These are phyloP conservation scores for Rhamnella rubrinervis DNA, from an alignment of 331 rosid genomes.

Conservation along the genomic window DNA sequence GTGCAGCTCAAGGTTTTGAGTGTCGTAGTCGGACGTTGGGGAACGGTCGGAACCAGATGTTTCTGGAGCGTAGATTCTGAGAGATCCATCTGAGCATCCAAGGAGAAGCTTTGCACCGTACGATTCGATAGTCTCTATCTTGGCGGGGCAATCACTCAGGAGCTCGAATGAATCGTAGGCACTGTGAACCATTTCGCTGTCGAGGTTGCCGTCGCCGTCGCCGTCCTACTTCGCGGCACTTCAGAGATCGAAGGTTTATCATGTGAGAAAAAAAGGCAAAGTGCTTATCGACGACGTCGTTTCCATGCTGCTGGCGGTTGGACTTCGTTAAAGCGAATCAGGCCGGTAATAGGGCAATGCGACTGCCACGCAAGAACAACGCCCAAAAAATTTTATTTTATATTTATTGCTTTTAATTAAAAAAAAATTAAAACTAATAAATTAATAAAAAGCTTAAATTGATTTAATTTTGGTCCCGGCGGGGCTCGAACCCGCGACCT, in stretches of 20 bases:
- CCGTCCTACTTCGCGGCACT: too few relatives aligned
- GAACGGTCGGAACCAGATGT: conserved; percentile 49
- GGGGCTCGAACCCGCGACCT: conserved; percentile 99
- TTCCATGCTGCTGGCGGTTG: not conserved
- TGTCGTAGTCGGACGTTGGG: conserved; percentile 44
- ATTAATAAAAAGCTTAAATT: too few relatives aligned
- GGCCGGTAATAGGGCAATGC: too few relatives aligned
- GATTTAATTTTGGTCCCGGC: conserved; percentile 61
- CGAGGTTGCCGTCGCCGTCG: not conserved
- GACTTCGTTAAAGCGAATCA: too few relatives aligned
- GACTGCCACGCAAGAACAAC: not conserved
- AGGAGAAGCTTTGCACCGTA: conserved; percentile 71
- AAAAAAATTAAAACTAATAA: too few relatives aligned
- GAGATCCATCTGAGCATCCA: conserved; percentile 95
- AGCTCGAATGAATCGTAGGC: conserved; percentile 88
- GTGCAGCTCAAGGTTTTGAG: conserved; percentile 32
- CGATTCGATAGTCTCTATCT: conserved; percentile 76
- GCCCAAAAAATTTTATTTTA: not conserved
- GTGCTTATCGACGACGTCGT: not conserved
- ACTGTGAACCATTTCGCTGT: conserved; percentile 78
- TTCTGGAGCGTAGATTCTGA: conserved; percentile 66
- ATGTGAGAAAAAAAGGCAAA: too few relatives aligned
- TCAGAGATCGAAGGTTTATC: too few relatives aligned
- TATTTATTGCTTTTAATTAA: not conserved
- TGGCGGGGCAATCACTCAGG: conserved; percentile 47